Percentiles rank a stretch among this genome's conserved stretches.
Conservation (phyloP, 2,329 filamentous ascomycete species). For the Penicillium freii region DNA sequence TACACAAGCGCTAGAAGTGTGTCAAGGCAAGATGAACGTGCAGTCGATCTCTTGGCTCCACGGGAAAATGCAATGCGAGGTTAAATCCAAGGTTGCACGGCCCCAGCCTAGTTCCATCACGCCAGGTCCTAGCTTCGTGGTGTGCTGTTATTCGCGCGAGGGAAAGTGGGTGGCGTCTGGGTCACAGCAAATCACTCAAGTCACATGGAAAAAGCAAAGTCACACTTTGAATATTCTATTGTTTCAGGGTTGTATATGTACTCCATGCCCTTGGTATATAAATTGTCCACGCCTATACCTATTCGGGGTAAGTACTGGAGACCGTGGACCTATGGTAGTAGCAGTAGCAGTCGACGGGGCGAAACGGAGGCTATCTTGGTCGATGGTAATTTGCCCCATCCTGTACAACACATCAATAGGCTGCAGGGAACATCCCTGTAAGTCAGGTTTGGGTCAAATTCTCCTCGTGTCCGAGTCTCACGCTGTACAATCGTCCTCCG, state of each 20-base stretch:
- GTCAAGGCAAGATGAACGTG: constrained; percentile 26
- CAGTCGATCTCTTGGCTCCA: constrained; percentile 28
- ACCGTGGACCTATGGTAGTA: background rate
- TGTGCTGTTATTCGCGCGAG: constrained; percentile 17
- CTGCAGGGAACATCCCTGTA: constrained; percentile 11
- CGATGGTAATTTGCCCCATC: constrained; percentile 1
- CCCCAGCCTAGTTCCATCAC: constrained; percentile 9
- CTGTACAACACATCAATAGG: constrained; percentile 12
- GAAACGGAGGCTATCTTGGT: constrained; percentile 2
- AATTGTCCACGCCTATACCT: background rate
- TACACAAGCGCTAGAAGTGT: constrained; percentile 5
- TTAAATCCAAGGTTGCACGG: constrained; percentile 28
- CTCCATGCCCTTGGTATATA: background rate
- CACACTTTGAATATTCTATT: background rate
- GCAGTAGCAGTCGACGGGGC: background rate
- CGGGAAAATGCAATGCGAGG: constrained; percentile 31
- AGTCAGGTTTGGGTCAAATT: constrained; percentile 1
- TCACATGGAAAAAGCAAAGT: constrained; percentile 1
- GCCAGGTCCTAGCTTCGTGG: constrained; percentile 20
- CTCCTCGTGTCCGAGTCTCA: constrained; percentile 8
- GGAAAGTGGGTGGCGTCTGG: background rate
- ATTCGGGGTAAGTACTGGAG: background rate
- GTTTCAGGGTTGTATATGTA: background rate
- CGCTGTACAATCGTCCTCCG: background rate
- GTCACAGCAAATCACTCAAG: constrained; percentile 4